These are phyloP conservation scores for Cryomyces minteri DNA, from an alignment of 495 filamentous ascomycete genomes.

Conservation along the genomic window DNA sequence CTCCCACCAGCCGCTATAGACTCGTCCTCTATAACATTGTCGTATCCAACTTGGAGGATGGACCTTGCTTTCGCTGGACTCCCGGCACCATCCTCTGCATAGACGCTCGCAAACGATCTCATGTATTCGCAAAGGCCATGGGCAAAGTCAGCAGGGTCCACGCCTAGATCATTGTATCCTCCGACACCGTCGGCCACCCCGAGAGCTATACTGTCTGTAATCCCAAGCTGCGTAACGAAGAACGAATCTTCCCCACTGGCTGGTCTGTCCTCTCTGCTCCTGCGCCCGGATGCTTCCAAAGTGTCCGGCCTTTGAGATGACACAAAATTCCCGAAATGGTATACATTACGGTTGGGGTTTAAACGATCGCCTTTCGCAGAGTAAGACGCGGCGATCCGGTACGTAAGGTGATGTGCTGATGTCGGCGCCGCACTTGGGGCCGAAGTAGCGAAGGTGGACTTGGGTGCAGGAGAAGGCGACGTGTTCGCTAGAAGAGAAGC, in stretches of 20 bases:
- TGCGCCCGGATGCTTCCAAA: slow-evolving; percentile 17
- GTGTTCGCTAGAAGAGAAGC: too few relatives aligned
- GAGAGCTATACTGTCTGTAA: slow-evolving; percentile 43
- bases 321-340: slow-evolving; percentile 9
- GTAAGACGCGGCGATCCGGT: slow-evolving; percentile 49
- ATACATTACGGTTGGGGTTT: slow-evolving; percentile 28
- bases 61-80: slow-evolving; percentile 40
- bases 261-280: slow-evolving; percentile 37
- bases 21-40: slow-evolving; percentile 54
- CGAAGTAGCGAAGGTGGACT: background rate
- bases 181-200: slow-evolving; percentile 88
- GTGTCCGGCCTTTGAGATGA: slow-evolving; percentile 4
- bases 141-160: slow-evolving; percentile 89
- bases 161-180: slow-evolving; percentile 76
- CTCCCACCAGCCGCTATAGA: slow-evolving; percentile 65
- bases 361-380: slow-evolving; percentile 63
- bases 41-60: slow-evolving; percentile 71
- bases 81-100: slow-evolving; percentile 11
- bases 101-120: slow-evolving; percentile 41
- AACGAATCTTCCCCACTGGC: slow-evolving; percentile 90
- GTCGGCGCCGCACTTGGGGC: background rate
- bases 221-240: slow-evolving; percentile 63
- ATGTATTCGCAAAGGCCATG: slow-evolving; percentile 85
- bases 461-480: too few relatives aligned
- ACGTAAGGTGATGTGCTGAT: slow-evolving; percentile 27